phyloP scores from a whole-genome alignment of 1,139 yeast species.

The Scheffersomyces quercinus region DNA sequence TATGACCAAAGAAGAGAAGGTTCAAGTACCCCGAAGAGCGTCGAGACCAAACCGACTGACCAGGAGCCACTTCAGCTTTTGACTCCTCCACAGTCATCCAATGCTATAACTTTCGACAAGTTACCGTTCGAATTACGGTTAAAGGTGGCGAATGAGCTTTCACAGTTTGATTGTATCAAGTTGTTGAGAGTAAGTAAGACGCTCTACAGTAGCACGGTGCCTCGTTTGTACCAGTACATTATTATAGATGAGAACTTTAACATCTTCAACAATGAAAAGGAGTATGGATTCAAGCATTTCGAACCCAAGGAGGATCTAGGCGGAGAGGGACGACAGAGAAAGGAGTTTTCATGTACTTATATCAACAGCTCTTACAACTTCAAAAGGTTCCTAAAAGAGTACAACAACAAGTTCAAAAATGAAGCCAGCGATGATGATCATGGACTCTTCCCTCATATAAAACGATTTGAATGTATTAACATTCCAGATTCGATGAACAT shows the following conservation, averaged over 20 bases:
- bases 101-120: conserved; percentile 14
- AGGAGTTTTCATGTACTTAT: conserved; percentile 24
- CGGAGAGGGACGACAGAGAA: conserved; percentile 3
- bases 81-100: neutral
- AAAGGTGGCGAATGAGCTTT: conserved; percentile 31
- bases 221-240: conserved; percentile 38
- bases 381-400: conserved; percentile 26
- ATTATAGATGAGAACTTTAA: conserved; percentile 40
- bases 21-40: conserved; percentile 1
- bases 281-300: conserved; percentile 11
- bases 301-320: conserved; percentile 4
- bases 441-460: conserved; percentile 13
- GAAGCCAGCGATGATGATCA: neutral
- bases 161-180: conserved; percentile 43
- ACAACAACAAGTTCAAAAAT: conserved; percentile 1
- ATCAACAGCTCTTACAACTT: conserved; percentile 37
- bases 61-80: neutral
- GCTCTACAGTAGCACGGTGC: conserved; percentile 30
- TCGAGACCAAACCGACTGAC: neutral
- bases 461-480: conserved; percentile 24
- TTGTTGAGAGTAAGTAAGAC: conserved; percentile 31
- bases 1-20: neutral
- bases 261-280: conserved; percentile 35
- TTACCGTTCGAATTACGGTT: conserved; percentile 42
- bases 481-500: conserved; percentile 40